Percentiles rank a stretch among this genome's conserved stretches.
phyloP scores from a whole-genome alignment of 2,329 filamentous ascomycete species.

The Ambrosiella cleistominuta region DNA sequence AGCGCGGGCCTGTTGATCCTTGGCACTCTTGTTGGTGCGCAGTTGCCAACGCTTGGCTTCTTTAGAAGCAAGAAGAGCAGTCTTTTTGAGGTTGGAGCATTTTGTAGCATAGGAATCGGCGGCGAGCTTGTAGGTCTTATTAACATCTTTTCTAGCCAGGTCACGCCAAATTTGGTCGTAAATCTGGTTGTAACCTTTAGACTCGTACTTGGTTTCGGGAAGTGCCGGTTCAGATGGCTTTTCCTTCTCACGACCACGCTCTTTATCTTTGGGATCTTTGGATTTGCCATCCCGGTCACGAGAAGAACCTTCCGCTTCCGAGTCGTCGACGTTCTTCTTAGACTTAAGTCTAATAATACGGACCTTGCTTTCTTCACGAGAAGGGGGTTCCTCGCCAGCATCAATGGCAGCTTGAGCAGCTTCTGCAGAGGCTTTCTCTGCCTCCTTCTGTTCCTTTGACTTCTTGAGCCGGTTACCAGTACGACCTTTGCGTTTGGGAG shows the following conservation, averaged over 20 bases:
- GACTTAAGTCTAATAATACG: conserved; percentile 44
- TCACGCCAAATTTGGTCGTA: conserved; percentile 97
- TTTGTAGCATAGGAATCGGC: conserved; percentile 72
- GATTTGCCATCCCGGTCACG: background rate
- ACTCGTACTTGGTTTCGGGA: conserved; percentile 53
- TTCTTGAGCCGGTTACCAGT: conserved; percentile 65
- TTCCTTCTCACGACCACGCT: conserved; percentile 26
- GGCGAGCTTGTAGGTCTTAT: conserved; percentile 80
- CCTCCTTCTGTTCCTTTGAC: conserved; percentile 70
- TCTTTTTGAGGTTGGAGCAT: conserved; percentile 93
- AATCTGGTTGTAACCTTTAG: conserved; percentile 89
- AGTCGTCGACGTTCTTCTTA: conserved; percentile 6
- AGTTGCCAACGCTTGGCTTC: conserved; percentile 95
- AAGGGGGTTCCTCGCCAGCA: conserved; percentile 54
- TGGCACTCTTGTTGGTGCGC: conserved; percentile 94
- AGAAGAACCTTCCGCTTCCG: conserved; percentile 20
- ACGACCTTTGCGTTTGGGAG: conserved; percentile 35
- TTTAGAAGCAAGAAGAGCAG: conserved; percentile 87
- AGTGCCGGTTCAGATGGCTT: conserved; percentile 29
- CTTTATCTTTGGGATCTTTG: conserved; percentile 25
- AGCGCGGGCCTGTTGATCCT: conserved; percentile 88
- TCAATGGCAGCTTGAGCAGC: conserved; percentile 73
- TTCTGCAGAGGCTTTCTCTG: conserved; percentile 67
- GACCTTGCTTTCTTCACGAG: conserved; percentile 41
- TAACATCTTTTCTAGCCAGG: conserved; percentile 80